phyloP scores from a whole-genome alignment of 2,329 filamentous ascomycete genomes.

The Aspergillus jensenii region DNA sequence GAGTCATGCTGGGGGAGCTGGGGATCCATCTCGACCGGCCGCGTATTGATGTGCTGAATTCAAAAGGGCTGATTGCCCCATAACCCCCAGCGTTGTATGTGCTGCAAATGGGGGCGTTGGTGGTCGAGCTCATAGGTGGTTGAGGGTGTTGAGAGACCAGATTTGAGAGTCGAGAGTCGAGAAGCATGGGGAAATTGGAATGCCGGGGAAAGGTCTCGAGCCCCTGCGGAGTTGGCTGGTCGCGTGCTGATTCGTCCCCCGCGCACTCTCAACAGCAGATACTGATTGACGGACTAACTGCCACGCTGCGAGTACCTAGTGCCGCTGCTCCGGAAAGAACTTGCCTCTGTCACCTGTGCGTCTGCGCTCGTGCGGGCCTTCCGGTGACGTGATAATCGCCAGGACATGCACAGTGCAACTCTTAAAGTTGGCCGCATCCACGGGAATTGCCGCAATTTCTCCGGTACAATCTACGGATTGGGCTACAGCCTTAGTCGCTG shows the following conservation, averaged over 20 bases:
- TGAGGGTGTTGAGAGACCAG: neutral
- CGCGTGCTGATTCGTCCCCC: neutral
- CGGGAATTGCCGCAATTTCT: too few species aligned
- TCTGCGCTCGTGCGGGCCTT: too few species aligned
- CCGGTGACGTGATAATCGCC: too few species aligned
- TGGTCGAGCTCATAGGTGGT: neutral
- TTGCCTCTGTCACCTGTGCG: too few species aligned
- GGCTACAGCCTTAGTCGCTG: too few species aligned
- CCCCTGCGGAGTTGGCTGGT: slow-evolving; percentile 2
- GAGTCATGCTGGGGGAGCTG: neutral
- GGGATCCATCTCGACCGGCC: neutral
- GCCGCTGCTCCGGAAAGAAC: too few species aligned
- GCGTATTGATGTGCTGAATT: neutral
- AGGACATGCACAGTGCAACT: too few species aligned
- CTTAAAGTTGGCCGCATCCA: too few species aligned
- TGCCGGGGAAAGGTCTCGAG: neutral
- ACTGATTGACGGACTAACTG: neutral
- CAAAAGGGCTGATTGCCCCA: neutral
- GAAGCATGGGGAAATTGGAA: neutral
- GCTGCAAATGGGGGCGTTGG: neutral
- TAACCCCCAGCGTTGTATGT: neutral
- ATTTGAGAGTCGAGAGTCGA: neutral
- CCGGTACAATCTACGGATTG: too few species aligned
- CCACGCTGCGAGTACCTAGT: too few species aligned
- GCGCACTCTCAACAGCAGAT: neutral